Evolutionary conservation across 2,329 filamentous ascomycete genomes (phyloP).

Genomic region (Zasmidium citrigriseum): DNA sequence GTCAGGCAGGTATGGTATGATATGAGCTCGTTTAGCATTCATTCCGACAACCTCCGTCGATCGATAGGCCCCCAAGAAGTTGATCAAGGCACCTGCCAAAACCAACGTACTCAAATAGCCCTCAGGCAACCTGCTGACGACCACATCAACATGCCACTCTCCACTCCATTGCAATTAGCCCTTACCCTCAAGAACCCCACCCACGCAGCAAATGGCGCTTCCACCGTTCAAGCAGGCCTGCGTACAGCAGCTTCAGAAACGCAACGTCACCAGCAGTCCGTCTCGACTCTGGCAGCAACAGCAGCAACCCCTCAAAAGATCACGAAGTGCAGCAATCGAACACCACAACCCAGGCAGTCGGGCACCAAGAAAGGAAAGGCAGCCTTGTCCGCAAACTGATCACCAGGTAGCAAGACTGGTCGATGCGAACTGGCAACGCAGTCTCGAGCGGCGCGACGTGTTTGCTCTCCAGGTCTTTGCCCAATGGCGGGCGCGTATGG

Average conservation of each 20-base stretch:
- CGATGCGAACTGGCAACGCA: not conserved
- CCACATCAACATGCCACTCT: not conserved
- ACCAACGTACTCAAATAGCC: not conserved
- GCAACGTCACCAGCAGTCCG: not conserved
- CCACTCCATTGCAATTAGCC: not conserved
- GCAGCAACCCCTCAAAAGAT: not conserved
- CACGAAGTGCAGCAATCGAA: not conserved
- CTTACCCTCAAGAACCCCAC: not conserved
- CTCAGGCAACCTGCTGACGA: not conserved
- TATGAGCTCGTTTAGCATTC: not conserved
- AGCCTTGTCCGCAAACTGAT: not conserved
- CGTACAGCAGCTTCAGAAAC: not conserved
- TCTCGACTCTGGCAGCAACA: not conserved
- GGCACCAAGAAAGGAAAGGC: not conserved
- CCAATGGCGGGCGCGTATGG: not conserved
- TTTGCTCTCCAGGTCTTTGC: not conserved
- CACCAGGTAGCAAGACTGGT: not conserved
- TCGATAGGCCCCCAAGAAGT: too few species aligned
- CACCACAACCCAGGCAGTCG: not conserved
- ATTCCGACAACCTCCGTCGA: not conserved
- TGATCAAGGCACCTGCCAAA: not conserved
- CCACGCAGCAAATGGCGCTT: not conserved
- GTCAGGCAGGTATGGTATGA: too few species aligned
- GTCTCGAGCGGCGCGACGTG: not conserved
- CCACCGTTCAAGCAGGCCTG: not conserved